Conservation (phyloP, 2,329 filamentous ascomycete genomes). For the Phaeophleospora eucalypticola region DNA sequence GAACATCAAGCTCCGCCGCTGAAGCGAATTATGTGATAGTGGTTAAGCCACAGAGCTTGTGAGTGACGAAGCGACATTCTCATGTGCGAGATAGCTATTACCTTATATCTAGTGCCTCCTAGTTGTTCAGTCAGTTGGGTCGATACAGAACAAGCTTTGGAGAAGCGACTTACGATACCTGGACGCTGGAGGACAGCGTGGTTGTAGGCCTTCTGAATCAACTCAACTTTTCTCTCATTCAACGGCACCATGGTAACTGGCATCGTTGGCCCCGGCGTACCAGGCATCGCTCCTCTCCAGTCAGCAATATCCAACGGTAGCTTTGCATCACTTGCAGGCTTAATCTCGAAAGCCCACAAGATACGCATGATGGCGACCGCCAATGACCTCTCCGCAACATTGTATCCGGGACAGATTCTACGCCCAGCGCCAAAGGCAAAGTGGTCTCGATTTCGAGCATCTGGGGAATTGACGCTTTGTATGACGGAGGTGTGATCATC, state of each 20-base stretch:
- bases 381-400: conserved; percentile 35
- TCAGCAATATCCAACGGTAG: conserved; percentile 7
- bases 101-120: too few relatives aligned
- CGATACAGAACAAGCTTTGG: too few relatives aligned
- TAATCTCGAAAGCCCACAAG: conserved; percentile 34
- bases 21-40: too few relatives aligned
- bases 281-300: conserved; percentile 10
- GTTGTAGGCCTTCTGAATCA: too few relatives aligned
- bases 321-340: conserved; percentile 19
- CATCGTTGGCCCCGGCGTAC: conserved; percentile 3
- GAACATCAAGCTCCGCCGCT: too few relatives aligned
- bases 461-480: conserved; percentile 9
- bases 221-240: conserved; percentile 1
- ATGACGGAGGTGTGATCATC: conserved; percentile 2
- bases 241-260: conserved; percentile 5
- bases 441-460: conserved; percentile 28
- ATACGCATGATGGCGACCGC: conserved; percentile 35
- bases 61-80: too few relatives aligned
- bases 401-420: conserved; percentile 35
- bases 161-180: too few relatives aligned
- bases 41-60: too few relatives aligned
- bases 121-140: too few relatives aligned
- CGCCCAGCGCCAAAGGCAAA: conserved; percentile 35
- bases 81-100: too few relatives aligned
- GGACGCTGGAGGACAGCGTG: too few relatives aligned